These are phyloP conservation scores for Debaryomyces prosopidis DNA, from an alignment of 805 yeast genomes.

Conservation along the genomic window DNA sequence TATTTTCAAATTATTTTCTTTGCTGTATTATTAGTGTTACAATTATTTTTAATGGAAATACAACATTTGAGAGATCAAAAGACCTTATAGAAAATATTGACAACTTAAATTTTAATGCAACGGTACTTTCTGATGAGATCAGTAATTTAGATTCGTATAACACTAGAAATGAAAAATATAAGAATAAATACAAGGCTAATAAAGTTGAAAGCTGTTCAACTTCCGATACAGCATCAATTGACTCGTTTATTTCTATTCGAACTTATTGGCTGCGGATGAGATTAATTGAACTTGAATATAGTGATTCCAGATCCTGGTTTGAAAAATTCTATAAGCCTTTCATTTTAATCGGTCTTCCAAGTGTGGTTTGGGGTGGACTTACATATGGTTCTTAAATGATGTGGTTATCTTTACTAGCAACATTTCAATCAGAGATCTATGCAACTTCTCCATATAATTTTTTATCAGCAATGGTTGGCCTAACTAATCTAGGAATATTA, in stretches of 20 bases:
- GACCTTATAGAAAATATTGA: too few relatives aligned
- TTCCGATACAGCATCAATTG: slow-evolving; percentile 7
- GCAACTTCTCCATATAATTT: slow-evolving; percentile 41
- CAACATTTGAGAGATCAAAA: slow-evolving; percentile 22
- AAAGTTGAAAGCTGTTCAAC: too few relatives aligned
- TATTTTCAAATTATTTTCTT: slow-evolving; percentile 31
- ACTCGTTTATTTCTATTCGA: slow-evolving; percentile 21
- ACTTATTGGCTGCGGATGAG: slow-evolving; percentile 38
- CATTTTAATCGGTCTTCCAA: slow-evolving; percentile 37
- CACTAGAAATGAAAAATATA: too few relatives aligned
- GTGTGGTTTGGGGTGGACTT: slow-evolving; percentile 47
- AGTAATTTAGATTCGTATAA: too few relatives aligned
- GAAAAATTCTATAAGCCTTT: slow-evolving; percentile 41
- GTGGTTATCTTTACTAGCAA: slow-evolving; percentile 48
- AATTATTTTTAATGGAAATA: slow-evolving; percentile 31
- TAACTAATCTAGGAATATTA: slow-evolving; percentile 44
- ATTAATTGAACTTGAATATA: slow-evolving; percentile 36
- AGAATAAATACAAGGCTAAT: too few relatives aligned
- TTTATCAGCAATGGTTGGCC: slow-evolving; percentile 37
- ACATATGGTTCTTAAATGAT: slow-evolving; percentile 50
- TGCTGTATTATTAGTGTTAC: slow-evolving; percentile 20
- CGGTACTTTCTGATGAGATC: too few relatives aligned
- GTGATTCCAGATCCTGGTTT: slow-evolving; percentile 41
- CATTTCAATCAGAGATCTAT: slow-evolving; percentile 44
- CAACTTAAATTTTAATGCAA: too few relatives aligned